These are phyloP conservation scores for Russula ochroleuca DNA, from an alignment of 768 basidiomycete genomes.

Conservation along the genomic window DNA sequence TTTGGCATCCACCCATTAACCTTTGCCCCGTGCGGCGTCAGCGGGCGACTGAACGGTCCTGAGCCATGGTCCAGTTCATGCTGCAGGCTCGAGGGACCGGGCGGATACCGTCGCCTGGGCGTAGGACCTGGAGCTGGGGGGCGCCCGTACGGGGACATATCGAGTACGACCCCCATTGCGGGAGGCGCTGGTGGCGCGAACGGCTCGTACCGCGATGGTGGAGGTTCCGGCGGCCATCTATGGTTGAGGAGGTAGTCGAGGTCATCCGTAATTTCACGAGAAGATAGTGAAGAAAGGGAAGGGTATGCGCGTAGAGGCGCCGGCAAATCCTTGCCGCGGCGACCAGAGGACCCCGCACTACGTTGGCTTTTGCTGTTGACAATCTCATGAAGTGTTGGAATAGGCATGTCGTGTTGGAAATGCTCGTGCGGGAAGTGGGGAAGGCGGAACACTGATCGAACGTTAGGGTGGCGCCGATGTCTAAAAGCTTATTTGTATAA, in stretches of 20 bases:
- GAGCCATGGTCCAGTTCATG: conserved; percentile 23
- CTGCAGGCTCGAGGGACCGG: conserved; percentile 24
- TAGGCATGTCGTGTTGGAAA: conserved; percentile 49
- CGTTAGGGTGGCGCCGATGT: background rate
- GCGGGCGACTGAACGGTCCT: conserved; percentile 23
- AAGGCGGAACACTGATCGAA: conserved; percentile 51
- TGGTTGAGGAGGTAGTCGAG: conserved; percentile 33
- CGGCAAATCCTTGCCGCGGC: conserved; percentile 24
- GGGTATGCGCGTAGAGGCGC: conserved; percentile 32
- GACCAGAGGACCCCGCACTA: conserved; percentile 31
- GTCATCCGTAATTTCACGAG: conserved; percentile 34
- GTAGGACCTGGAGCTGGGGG: conserved; percentile 14
- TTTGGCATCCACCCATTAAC: conserved; percentile 23
- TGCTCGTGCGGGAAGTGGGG: conserved; percentile 49
- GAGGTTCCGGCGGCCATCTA: conserved; percentile 27
- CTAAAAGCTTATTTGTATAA: background rate
- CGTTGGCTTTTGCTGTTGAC: conserved; percentile 58
- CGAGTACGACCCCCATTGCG: conserved; percentile 19
- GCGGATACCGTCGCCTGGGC: conserved; percentile 20
- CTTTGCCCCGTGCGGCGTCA: conserved; percentile 21
- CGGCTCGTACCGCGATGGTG: conserved; percentile 14
- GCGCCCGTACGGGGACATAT: conserved; percentile 19
- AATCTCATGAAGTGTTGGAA: conserved; percentile 61
- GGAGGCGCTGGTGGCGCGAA: conserved; percentile 14
- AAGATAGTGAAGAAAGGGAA: conserved; percentile 32